Base-by-base conservation (phyloP, 108 stramenopile genomes). In the Discostella stelligeroides region DNA sequence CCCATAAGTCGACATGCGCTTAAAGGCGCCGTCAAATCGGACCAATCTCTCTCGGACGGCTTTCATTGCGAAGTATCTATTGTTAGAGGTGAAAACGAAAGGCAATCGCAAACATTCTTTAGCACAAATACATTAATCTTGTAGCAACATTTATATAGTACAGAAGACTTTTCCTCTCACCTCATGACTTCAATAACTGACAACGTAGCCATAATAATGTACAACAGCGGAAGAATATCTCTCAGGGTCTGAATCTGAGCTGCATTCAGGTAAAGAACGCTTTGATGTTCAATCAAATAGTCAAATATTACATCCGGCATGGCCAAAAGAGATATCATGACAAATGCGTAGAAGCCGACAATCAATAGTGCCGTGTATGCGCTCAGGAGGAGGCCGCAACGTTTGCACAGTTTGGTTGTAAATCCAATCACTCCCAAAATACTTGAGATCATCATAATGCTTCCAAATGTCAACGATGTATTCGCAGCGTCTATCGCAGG, bases 351-450 rank as follows among this genome's bases (percentile, higher is more conserved):
- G 47, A 59, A 74, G 55, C 56, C 37, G 7, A 34, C 54, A 20
- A 74, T 60, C 15, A 58, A 74, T 38, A 57, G 73, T 28, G 73
- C 73, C 7, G 34, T 29, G 29, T 56, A 74, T 18, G 64, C 54
- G 20, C 65, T 66, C 13, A 65, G 40, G 0, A 25, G 18, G 27
- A 74, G 57, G 17, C 73, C 73, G 37, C 25, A 60, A 60, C 73
- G 34, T 18, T 58, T 58, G 64, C 73, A 74, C 6, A 25, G 29
- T 17, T 49, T 57, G 45, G 40, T 48, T 40, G 58, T 40, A 59
- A 74, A 74, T 13, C 73, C 73, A 14, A 74, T 34, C 34, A 47
- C 65, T 15, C 73, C 73, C 73, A 74, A 66, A 3, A 65, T 51
- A 39, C 62, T 60, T 8, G 46, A 28, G 11, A 66, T 50, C 7